phyloP scores from a whole-genome alignment of 805 yeast species.

The Candida coleopterorum region DNA sequence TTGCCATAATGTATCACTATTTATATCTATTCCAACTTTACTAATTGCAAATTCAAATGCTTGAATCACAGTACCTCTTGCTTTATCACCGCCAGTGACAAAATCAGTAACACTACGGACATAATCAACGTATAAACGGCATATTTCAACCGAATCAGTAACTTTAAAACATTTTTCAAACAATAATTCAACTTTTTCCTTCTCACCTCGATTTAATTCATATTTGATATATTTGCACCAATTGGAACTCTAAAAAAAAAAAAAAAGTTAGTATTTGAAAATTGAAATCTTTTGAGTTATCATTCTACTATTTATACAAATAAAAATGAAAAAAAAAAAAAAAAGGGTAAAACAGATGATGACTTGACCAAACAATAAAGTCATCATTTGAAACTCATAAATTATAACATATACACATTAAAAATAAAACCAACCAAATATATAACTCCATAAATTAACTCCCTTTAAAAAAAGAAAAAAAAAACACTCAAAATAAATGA shows the following conservation, averaged over 20 bases:
- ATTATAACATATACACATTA: too few species aligned
- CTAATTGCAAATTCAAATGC: constrained; percentile 82
- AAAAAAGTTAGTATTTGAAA: constrained; percentile 16
- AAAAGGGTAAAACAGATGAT: too few species aligned
- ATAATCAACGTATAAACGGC: constrained; percentile 73
- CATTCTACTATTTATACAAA: too few species aligned
- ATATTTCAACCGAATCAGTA: constrained; percentile 61
- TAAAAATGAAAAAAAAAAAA: background rate
- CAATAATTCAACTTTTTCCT: constrained; percentile 58
- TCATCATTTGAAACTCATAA: too few species aligned
- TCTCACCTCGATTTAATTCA: constrained; percentile 62
- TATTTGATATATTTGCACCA: constrained; percentile 73
- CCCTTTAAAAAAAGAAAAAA: too few species aligned
- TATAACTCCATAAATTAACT: too few species aligned
- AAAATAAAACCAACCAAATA: too few species aligned
- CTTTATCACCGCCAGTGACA: constrained; percentile 78
- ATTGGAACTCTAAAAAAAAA: constrained; percentile 29
- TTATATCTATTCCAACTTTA: constrained; percentile 74
- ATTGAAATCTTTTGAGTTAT: background rate
- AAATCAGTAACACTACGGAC: constrained; percentile 67
- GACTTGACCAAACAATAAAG: too few species aligned
- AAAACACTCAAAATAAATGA: too few species aligned
- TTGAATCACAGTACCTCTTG: constrained; percentile 64
- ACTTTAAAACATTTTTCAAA: constrained; percentile 61
- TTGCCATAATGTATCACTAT: constrained; percentile 69